Conservation (phyloP, 2,329 filamentous ascomycete genomes). For the Podosphaera xanthii region DNA sequence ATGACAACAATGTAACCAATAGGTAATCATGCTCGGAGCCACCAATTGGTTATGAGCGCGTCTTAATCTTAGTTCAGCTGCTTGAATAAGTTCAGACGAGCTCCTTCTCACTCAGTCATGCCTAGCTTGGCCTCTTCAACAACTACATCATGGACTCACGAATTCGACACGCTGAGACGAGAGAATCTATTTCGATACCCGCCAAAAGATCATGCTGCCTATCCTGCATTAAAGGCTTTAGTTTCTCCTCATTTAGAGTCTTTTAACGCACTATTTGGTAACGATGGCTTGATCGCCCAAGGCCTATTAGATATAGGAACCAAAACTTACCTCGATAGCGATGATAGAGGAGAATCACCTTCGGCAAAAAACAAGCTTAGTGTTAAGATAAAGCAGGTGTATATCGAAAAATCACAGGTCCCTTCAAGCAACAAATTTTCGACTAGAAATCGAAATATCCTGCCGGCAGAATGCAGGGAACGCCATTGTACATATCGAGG, state of each 20-base stretch:
- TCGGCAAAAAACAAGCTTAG: constrained; percentile 49
- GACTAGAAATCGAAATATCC: constrained; percentile 56
- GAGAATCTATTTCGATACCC: constrained; percentile 78
- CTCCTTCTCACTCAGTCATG: constrained; percentile 6
- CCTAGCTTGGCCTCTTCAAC: constrained; percentile 19
- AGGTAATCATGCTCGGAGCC: background rate
- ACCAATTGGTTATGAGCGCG: background rate
- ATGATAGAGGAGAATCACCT: constrained; percentile 31
- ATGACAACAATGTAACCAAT: background rate
- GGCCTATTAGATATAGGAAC: constrained; percentile 74
- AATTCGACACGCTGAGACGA: constrained; percentile 67
- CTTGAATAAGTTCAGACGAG: background rate
- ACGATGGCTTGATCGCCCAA: constrained; percentile 49
- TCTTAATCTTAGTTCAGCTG: background rate
- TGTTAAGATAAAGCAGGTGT: constrained; percentile 59
- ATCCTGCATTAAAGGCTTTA: constrained; percentile 66
- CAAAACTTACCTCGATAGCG: constrained; percentile 68
- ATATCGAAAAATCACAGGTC: constrained; percentile 59
- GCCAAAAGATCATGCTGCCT: constrained; percentile 67
- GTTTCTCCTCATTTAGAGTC: constrained; percentile 84
- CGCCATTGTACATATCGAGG: constrained; percentile 80
- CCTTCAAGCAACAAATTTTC: constrained; percentile 68
- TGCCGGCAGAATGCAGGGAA: constrained; percentile 84
- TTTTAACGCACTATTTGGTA: constrained; percentile 74
- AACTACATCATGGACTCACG: constrained; percentile 54